phyloP scores from a whole-genome alignment of 1,284 basidiomycete species.

The Omphalotus olearius region DNA sequence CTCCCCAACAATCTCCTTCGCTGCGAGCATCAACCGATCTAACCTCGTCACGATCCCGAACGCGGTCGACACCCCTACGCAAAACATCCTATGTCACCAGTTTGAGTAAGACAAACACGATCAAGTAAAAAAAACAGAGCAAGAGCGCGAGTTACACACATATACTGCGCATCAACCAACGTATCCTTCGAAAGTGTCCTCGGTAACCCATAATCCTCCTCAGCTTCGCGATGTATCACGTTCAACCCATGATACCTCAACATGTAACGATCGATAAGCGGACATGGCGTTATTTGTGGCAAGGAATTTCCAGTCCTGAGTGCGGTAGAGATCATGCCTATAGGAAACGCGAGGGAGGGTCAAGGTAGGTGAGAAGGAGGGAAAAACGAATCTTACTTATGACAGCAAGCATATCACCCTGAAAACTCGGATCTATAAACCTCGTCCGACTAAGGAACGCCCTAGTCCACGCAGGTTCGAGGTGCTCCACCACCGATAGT shows the following conservation, averaged over 20 bases:
- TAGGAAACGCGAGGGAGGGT: neutral
- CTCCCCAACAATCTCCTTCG: slow-evolving; percentile 78
- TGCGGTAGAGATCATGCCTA: slow-evolving; percentile 66
- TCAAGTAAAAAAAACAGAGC: too few relatives aligned
- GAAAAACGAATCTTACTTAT: slow-evolving; percentile 47
- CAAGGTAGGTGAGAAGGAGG: neutral
- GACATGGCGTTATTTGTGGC: slow-evolving; percentile 85
- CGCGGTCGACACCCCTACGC: slow-evolving; percentile 70
- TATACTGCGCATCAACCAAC: slow-evolving; percentile 64
- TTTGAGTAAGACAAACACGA: too few relatives aligned
- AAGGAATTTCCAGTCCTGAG: slow-evolving; percentile 74
- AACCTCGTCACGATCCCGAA: slow-evolving; percentile 64
- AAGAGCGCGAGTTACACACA: slow-evolving; percentile 36
- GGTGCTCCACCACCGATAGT: slow-evolving; percentile 57
- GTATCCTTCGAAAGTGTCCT: slow-evolving; percentile 60
- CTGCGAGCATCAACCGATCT: slow-evolving; percentile 71
- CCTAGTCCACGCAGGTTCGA: slow-evolving; percentile 69
- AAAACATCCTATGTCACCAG: slow-evolving; percentile 74
- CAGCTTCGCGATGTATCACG: slow-evolving; percentile 58
- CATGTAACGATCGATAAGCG: slow-evolving; percentile 75
- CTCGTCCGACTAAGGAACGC: slow-evolving; percentile 76
- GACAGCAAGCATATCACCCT: slow-evolving; percentile 80
- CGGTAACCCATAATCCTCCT: slow-evolving; percentile 68
- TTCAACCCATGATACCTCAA: slow-evolving; percentile 57
- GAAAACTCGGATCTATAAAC: slow-evolving; percentile 76